A percentile compares a stretch with the other conserved stretches of the same genome.
phyloP scores from a whole-genome alignment of 2,329 filamentous ascomycete genomes.

The Colletotrichum lindemuthianum region DNA sequence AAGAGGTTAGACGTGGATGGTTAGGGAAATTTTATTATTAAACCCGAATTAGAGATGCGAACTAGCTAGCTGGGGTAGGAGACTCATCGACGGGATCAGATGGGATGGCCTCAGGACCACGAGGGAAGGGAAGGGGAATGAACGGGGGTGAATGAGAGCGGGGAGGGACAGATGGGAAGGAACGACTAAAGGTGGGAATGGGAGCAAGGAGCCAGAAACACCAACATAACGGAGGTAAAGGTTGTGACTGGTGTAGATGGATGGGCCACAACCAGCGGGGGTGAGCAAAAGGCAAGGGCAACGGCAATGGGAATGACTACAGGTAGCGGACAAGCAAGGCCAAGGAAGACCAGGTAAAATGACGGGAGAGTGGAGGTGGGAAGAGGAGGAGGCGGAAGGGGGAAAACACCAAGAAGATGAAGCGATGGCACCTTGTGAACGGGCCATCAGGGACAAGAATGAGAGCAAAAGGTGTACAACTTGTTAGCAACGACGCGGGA shows the following conservation, averaged over 20 bases:
- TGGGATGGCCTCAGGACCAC: constrained; percentile 36
- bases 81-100: constrained; percentile 35
- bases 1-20: constrained; percentile 32
- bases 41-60: constrained; percentile 36
- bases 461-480: neutral
- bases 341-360: constrained; percentile 21
- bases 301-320: constrained; percentile 36
- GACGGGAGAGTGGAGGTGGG: constrained; percentile 16
- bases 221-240: constrained; percentile 1
- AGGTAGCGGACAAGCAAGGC: constrained; percentile 2
- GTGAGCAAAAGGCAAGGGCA: neutral
- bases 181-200: constrained; percentile 11
- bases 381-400: constrained; percentile 29
- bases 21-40: constrained; percentile 51
- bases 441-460: constrained; percentile 21
- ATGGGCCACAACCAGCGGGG: neutral
- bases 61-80: constrained; percentile 30
- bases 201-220: constrained; percentile 13
- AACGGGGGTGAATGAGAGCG: neutral
- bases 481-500: neutral
- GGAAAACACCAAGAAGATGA: constrained; percentile 35
- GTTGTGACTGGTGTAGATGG: constrained; percentile 1
- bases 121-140: constrained; percentile 38
- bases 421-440: constrained; percentile 29
- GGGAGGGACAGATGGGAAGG: constrained; percentile 18